Conservation (phyloP, 306 rosid species). For the Lotus japonicus region DNA sequence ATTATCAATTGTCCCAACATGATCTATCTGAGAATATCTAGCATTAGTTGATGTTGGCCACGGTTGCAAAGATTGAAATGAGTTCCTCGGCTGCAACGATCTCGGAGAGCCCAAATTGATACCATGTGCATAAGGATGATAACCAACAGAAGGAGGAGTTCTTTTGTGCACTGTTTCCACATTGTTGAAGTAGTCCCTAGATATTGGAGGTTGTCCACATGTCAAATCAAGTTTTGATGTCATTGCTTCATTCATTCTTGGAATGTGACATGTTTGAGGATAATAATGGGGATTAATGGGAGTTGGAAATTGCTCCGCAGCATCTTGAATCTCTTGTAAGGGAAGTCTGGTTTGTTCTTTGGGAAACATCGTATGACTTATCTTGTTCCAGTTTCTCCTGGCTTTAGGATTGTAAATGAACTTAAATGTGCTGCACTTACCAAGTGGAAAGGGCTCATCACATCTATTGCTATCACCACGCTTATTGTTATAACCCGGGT, state of each 20-base stretch:
- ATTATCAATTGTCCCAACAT: background rate
- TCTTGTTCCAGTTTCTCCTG: background rate
- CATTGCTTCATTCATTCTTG: background rate
- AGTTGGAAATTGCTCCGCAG: background rate
- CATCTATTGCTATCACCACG: slow-evolving; percentile 42
- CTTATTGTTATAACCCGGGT: slow-evolving; percentile 46
- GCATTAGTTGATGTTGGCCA: background rate
- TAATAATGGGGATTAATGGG: background rate
- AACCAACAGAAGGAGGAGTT: background rate
- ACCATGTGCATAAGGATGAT: background rate
- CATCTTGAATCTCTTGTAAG: background rate
- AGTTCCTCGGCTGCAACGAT: background rate
- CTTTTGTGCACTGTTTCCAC: background rate
- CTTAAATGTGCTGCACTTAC: slow-evolving; percentile 52
- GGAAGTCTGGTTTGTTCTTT: background rate
- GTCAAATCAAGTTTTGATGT: background rate
- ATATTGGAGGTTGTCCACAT: background rate
- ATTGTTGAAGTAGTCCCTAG: background rate
- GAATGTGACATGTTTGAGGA: slow-evolving; percentile 9
- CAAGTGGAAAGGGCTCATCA: slow-evolving; percentile 45
- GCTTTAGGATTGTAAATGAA: slow-evolving; percentile 17
- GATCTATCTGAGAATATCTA: background rate
- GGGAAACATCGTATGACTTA: background rate
- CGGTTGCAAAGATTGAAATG: slow-evolving; percentile 1
- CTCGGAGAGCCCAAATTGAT: background rate